Conservation (phyloP, 2,329 filamentous ascomycete species). For the Pleomassaria siparia region DNA sequence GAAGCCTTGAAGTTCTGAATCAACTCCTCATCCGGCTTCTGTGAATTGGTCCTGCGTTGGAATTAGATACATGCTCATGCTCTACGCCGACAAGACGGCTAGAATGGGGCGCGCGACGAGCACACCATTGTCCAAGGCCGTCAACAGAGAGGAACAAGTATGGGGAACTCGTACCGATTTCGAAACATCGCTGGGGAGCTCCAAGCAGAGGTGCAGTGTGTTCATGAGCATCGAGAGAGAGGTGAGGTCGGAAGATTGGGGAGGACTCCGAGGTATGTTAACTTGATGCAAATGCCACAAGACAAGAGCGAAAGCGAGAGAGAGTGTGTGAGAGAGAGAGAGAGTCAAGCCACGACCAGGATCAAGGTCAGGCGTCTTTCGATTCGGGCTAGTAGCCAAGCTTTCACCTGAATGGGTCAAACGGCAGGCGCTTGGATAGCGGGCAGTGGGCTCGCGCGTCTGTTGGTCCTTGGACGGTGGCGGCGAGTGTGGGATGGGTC, state of each 20-base stretch:
- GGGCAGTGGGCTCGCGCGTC: constrained; percentile 22
- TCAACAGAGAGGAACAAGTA: not conserved
- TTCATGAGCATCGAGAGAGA: constrained; percentile 34
- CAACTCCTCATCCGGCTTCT: constrained; percentile 84
- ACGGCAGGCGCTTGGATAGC: constrained; percentile 22
- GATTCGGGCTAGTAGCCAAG: constrained; percentile 36
- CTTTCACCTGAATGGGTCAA: constrained; percentile 21
- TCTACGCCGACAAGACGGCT: constrained; percentile 3
- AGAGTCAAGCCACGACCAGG: constrained; percentile 38
- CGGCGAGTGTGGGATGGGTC: not conserved
- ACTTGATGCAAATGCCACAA: constrained; percentile 38
- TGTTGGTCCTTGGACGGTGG: no score
- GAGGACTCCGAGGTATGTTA: constrained; percentile 21
- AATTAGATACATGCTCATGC: constrained; percentile 19
- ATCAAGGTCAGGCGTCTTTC: constrained; percentile 39
- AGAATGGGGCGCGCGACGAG: constrained; percentile 28
- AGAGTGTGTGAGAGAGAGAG: no score
- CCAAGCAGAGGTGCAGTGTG: constrained; percentile 25
- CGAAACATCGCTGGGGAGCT: constrained; percentile 48
- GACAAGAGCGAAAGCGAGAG: no score
- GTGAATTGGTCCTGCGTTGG: constrained; percentile 67
- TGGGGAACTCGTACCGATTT: constrained; percentile 44
- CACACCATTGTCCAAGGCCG: constrained; percentile 22
- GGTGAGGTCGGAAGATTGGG: constrained; percentile 26
- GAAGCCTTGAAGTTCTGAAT: constrained; percentile 80